Percentiles rank a stretch among this genome's conserved stretches.
phyloP scores from a whole-genome alignment of 257 asterid genomes.

The Catharanthus roseus region DNA sequence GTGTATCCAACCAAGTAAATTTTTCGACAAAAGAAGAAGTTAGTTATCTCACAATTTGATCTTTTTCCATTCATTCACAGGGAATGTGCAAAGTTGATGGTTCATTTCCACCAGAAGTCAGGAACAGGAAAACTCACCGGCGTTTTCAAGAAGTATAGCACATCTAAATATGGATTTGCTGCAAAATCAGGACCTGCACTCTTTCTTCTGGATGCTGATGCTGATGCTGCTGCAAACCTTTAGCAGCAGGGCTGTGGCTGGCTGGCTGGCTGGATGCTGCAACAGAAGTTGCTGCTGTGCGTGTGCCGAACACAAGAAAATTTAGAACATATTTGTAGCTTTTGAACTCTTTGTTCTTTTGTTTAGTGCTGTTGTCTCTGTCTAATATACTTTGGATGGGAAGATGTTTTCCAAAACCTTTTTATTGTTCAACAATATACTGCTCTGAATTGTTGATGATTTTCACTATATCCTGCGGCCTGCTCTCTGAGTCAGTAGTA shows the following conservation, averaged over 20 bases:
- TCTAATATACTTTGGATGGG: background rate
- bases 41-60: background rate
- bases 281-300: conserved; percentile 42
- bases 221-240: too few species aligned
- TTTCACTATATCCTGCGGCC: background rate
- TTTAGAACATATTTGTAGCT: too few species aligned
- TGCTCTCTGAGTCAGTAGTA: too few species aligned
- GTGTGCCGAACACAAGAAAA: background rate
- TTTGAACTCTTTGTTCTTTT: background rate
- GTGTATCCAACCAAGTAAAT: conserved; percentile 10
- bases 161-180: conserved; percentile 34
- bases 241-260: background rate
- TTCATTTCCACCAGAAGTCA: conserved; percentile 34
- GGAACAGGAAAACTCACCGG: conserved; percentile 34
- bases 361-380: background rate
- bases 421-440: too few species aligned
- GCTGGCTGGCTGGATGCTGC: too few species aligned
- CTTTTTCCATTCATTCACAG: background rate
- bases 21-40: too few species aligned
- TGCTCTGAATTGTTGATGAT: background rate
- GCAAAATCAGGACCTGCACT: conserved; percentile 32
- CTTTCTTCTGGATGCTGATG: conserved; percentile 20
- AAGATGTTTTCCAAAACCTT: background rate
- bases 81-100: conserved; percentile 44
- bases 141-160: conserved; percentile 32